A percentile compares a stretch with the other conserved stretches of the same genome.
phyloP scores from a whole-genome alignment of 306 rosid genomes.

The Glycine soja region DNA sequence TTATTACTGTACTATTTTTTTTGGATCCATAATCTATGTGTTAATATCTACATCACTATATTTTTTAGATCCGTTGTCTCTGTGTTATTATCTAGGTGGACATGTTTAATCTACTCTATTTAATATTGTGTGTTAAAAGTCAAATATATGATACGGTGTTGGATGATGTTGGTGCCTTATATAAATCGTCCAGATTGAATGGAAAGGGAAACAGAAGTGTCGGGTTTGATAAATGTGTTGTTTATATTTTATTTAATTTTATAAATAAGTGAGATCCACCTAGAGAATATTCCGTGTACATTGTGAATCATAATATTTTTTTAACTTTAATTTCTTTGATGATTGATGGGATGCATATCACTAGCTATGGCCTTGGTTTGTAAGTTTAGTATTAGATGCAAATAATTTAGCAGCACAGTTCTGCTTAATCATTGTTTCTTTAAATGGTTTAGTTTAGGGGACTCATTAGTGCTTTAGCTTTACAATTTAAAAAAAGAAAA shows the following conservation, averaged over 20 bases:
- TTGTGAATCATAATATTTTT: slow-evolving; percentile 21
- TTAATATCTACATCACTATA: neutral
- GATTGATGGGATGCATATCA: slow-evolving; percentile 31
- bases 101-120: slow-evolving; percentile 37
- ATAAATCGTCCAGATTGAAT: slow-evolving; percentile 37
- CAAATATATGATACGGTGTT: slow-evolving; percentile 50
- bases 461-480: neutral
- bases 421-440: slow-evolving; percentile 28
- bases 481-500: too few relatives aligned
- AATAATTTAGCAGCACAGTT: slow-evolving; percentile 30
- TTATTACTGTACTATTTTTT: too few relatives aligned
- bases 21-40: slow-evolving; percentile 37
- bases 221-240: slow-evolving; percentile 49
- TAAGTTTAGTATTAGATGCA: slow-evolving; percentile 39
- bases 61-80: too few relatives aligned
- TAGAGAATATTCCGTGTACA: slow-evolving; percentile 40
- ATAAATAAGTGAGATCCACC: slow-evolving; percentile 15
- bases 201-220: slow-evolving; percentile 33
- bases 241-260: slow-evolving; percentile 15
- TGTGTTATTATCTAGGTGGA: slow-evolving; percentile 36
- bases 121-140: slow-evolving; percentile 36
- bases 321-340: neutral
- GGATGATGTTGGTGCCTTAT: slow-evolving; percentile 49
- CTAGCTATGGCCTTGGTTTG: neutral
- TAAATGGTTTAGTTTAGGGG: slow-evolving; percentile 11